Conservation (phyloP, 2,329 filamentous ascomycete species). For the Boeremia exigua region DNA sequence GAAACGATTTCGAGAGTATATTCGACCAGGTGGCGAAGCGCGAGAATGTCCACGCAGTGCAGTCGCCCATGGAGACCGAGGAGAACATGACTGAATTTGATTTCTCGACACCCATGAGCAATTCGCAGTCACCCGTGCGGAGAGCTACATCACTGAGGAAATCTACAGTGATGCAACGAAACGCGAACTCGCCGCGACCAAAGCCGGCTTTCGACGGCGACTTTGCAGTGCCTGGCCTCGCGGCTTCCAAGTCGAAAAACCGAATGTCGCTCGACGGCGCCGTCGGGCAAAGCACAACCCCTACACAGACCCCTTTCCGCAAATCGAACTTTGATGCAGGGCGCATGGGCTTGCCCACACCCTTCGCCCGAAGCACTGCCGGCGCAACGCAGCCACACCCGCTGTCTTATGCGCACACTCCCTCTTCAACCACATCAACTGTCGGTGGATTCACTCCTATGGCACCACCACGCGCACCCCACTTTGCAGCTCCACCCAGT, state of each 20-base stretch:
- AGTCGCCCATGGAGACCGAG: constrained; percentile 28
- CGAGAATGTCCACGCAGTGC: constrained; percentile 9
- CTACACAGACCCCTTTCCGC: constrained; percentile 67
- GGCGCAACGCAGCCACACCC: constrained; percentile 67
- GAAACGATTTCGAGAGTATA: constrained; percentile 70
- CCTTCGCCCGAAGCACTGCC: constrained; percentile 29
- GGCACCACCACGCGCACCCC: constrained; percentile 50
- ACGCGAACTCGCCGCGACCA: constrained; percentile 51
- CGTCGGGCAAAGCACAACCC: constrained; percentile 67
- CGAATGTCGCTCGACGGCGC: constrained; percentile 83
- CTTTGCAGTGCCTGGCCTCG: constrained; percentile 59
- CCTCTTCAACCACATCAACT: constrained; percentile 83
- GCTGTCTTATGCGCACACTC: constrained; percentile 83
- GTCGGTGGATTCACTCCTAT: constrained; percentile 64
- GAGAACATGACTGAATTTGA: constrained; percentile 38
- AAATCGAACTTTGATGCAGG: constrained; percentile 39
- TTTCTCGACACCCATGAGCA: constrained; percentile 46
- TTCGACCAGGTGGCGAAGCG: constrained; percentile 65
- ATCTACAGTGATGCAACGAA: constrained; percentile 86
- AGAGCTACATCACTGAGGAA: constrained; percentile 77
- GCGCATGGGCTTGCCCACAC: constrained; percentile 34
- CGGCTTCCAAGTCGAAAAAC: constrained; percentile 66
- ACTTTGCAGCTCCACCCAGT: constrained; percentile 28
- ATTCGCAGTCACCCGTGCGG: constrained; percentile 41
- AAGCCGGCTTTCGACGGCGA: constrained; percentile 54